Evolutionary conservation across 2,329 filamentous ascomycete species (phyloP).

Genomic region (Pseudocercospora vitis): DNA sequence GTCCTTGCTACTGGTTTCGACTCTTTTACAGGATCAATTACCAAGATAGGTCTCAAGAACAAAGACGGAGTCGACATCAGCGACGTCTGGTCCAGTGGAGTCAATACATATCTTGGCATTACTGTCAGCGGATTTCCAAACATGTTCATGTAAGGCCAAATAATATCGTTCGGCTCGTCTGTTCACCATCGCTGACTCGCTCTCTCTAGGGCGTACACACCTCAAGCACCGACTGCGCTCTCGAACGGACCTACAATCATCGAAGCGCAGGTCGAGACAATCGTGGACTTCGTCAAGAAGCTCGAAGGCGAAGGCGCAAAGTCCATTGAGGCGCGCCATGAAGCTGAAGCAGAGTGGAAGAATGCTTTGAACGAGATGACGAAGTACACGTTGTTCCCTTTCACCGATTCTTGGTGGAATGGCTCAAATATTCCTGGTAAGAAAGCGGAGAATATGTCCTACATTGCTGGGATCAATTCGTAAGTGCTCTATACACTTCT

Average conservation of each 20-base stretch:
- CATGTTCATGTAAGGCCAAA: no score
- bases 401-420: conserved; percentile 39
- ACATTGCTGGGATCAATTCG: conserved; percentile 35
- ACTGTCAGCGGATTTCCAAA: conserved; percentile 37
- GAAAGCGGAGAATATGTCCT: conserved; percentile 45
- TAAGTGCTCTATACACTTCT: not conserved
- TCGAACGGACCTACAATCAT: conserved; percentile 47
- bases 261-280: conserved; percentile 47
- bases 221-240: conserved; percentile 49
- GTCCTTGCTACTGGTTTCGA: conserved; percentile 51
- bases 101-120: conserved; percentile 44
- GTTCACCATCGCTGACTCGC: no score
- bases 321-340: conserved; percentile 43
- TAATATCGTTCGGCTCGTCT: no score
- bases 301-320: conserved; percentile 41
- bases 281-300: conserved; percentile 45
- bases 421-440: conserved; percentile 47
- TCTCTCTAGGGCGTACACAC: conserved; percentile 47
- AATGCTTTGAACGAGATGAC: conserved; percentile 27
- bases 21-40: conserved; percentile 38
- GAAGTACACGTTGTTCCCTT: conserved; percentile 31
- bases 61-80: conserved; percentile 29
- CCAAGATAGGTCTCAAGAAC: conserved; percentile 39
- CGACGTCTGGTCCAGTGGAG: conserved; percentile 45
- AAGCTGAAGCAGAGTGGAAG: conserved; percentile 45